Conservation (phyloP, 2,329 filamentous ascomycete species). For the Monilinia polystroma region DNA sequence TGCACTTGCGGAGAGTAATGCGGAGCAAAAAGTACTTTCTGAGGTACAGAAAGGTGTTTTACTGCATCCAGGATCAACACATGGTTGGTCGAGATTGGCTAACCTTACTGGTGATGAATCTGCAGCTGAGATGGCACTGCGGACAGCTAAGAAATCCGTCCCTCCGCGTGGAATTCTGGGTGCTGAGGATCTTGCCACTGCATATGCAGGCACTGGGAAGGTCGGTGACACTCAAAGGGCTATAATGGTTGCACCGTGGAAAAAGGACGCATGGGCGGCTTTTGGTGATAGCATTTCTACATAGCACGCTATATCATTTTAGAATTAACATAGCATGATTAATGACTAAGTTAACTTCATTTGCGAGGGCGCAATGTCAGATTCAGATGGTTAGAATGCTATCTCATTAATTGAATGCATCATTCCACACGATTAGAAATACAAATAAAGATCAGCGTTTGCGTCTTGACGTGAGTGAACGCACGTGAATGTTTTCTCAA, state of each 20-base stretch:
- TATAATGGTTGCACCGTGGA: constrained; percentile 81
- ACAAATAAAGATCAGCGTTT: background rate
- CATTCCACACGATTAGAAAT: background rate
- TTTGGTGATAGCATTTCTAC: constrained; percentile 17
- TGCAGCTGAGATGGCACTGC: constrained; percentile 74
- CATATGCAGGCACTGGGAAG: constrained; percentile 71
- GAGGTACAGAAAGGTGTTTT: constrained; percentile 77
- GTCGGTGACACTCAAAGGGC: constrained; percentile 73
- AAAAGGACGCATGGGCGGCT: constrained; percentile 32
- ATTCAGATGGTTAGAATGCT: background rate
- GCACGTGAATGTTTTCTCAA: too few species aligned
- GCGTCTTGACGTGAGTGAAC: background rate
- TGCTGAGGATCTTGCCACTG: constrained; percentile 67
- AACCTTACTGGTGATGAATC: constrained; percentile 52
- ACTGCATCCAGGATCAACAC: constrained; percentile 73
- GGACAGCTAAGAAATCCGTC: constrained; percentile 71
- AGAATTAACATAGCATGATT: background rate
- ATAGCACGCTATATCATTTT: background rate
- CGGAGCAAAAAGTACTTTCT: constrained; percentile 53
- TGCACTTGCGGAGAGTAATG: constrained; percentile 51
- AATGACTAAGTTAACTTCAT: background rate
- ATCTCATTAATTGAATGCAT: background rate
- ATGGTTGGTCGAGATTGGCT: constrained; percentile 78
- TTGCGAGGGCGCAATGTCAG: background rate
- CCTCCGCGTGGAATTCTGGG: constrained; percentile 69